These are phyloP conservation scores for Globisporangium rhizosaccharum DNA, from an alignment of 352 stramenopile genomes.

Conservation along the genomic window DNA sequence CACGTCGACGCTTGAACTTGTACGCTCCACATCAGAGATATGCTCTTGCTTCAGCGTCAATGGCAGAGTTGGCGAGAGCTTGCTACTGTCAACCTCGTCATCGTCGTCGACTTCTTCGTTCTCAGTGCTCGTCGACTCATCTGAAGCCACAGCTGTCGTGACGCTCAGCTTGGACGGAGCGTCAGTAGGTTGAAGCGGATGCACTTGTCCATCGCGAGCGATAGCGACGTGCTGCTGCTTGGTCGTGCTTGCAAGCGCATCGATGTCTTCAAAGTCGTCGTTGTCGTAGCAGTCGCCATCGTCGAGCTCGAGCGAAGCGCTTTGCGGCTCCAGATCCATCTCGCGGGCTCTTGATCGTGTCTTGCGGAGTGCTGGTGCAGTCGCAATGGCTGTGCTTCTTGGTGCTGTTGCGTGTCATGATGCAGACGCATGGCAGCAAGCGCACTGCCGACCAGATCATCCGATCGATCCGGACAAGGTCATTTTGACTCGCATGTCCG, in stretches of 20 bases:
- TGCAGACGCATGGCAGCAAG: no score
- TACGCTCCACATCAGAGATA: neutral
- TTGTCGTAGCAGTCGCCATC: constrained; percentile 2
- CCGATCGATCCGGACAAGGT: no score
- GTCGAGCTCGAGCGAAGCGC: neutral
- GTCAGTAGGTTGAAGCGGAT: neutral
- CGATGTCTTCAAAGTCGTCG: constrained; percentile 6
- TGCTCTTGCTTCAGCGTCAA: no score
- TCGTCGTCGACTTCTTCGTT: neutral
- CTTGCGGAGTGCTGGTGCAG: no score
- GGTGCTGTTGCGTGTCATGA: no score
- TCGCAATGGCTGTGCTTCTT: no score
- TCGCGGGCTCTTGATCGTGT: no score
- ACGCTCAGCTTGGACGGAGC: neutral
- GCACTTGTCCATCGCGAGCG: neutral
- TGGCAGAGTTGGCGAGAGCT: neutral
- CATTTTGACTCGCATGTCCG: no score
- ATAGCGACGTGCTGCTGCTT: neutral
- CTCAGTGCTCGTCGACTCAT: neutral
- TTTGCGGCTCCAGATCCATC: neutral
- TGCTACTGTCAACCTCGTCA: neutral
- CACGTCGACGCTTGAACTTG: neutral
- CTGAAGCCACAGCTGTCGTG: no score
- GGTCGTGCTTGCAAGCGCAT: neutral
- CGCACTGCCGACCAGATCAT: no score